Evolutionary conservation across 306 rosid species (phyloP), one percentile per base, ranked within the genome.

Genomic region (Pachyrhizus erosus): DNA sequence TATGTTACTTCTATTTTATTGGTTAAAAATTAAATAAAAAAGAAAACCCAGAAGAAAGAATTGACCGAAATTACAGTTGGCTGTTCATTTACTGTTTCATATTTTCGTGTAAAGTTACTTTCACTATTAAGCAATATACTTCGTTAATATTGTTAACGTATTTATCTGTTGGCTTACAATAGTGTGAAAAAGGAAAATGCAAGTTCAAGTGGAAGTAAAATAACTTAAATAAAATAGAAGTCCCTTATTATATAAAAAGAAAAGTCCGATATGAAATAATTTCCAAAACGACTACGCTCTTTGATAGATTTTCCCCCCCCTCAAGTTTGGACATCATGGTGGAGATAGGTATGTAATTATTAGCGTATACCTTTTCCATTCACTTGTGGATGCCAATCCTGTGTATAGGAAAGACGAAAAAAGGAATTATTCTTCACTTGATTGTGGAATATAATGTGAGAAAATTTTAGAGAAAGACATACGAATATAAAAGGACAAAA

Each of bases 361-460:
- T 37, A 39, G 73, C 46, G 20, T 65, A 34, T 33, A 29, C 24
- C 48, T 66, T 66, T 66, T 67, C 51, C 29, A 40, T 68, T 39
- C 29, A 68, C 17, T n/a, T 67, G 8, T 37, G n/a, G 52, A 40
- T 67, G 49, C 49, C 60, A 17, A 27, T 76, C 45, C 43, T 45
- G 31, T 27, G 71, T 66, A 76, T 40, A 26, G 55, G 9, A 24
- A 40, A 7, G 18, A 60, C 10, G 51, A 45, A 45, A 60, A 70
- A 43, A 21, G 7, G 27, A 69, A 33, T 71, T 69, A 76, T 69
- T 69, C 77, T 45, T 75, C 72, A 18, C 33, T 42, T 76, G 17
- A 27, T 76, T 46, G 73, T 77, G 69, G 70, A 68, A 58, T 77
- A 76, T 15, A 61, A 43, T 27, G 11, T 61, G 46, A 43, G 40